Conservation (phyloP, 2,329 filamentous ascomycete genomes). For the Phaeosphaeria sp. region DNA sequence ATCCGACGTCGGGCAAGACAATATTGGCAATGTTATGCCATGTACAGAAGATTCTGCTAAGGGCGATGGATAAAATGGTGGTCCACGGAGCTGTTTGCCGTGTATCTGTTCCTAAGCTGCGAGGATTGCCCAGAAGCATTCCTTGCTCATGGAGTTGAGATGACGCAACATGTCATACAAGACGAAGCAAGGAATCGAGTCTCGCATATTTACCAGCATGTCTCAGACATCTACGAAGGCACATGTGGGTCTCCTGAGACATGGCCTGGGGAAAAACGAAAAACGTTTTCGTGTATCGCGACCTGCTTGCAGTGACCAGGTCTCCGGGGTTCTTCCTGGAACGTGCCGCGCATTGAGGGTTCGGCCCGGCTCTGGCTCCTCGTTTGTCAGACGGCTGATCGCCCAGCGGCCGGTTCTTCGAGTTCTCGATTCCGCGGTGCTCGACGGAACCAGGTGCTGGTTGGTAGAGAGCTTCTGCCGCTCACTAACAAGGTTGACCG, state of each 20-base stretch:
- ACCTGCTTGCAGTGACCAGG: slow-evolving; percentile 4
- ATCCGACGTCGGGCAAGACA: slow-evolving; percentile 1
- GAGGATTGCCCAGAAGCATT: neutral
- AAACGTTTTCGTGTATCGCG: slow-evolving; percentile 15
- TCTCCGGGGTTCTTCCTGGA: slow-evolving; percentile 19
- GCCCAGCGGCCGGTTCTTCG: slow-evolving; percentile 29
- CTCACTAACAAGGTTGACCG: slow-evolving; percentile 13
- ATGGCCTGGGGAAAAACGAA: slow-evolving; percentile 5
- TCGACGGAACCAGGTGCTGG: slow-evolving; percentile 19
- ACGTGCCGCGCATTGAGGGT: slow-evolving; percentile 32
- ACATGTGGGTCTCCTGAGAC: neutral
- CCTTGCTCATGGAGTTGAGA: neutral
- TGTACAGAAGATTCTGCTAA: neutral
- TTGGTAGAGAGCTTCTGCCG: slow-evolving; percentile 9
- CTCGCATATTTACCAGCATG: neutral
- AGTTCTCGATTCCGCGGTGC: slow-evolving; percentile 24
- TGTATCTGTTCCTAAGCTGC: neutral
- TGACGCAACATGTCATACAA: slow-evolving; percentile 7
- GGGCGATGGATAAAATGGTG: neutral
- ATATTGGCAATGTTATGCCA: neutral
- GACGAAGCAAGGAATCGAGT: slow-evolving; percentile 13
- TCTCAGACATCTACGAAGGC: neutral
- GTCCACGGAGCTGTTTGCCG: neutral
- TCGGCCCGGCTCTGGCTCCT: slow-evolving; percentile 36
- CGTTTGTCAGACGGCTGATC: slow-evolving; percentile 38